These are phyloP conservation scores for Hansenula sp. DNA, from an alignment of 1,139 yeast species.

Conservation along the genomic window DNA sequence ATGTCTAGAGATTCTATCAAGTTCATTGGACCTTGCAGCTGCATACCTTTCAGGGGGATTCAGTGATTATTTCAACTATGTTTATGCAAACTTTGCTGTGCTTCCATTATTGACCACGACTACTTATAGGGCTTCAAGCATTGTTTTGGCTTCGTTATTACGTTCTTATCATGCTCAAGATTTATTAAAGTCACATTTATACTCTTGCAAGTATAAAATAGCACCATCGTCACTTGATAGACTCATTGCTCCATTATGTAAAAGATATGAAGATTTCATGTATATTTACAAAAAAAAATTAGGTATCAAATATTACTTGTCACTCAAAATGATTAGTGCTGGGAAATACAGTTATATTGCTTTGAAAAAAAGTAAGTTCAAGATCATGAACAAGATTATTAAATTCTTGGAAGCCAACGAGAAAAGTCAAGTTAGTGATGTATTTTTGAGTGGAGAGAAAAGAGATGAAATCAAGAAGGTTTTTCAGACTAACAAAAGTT, in stretches of 20 bases:
- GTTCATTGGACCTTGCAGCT: slow-evolving; percentile 7
- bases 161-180: slow-evolving; percentile 15
- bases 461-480: slow-evolving; percentile 11
- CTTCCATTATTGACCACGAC: slow-evolving; percentile 8
- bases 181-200: not conserved
- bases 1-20: not conserved
- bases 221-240: slow-evolving; percentile 1
- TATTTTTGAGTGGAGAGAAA: slow-evolving; percentile 2
- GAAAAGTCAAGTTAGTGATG: slow-evolving; percentile 1
- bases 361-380: slow-evolving; percentile 9
- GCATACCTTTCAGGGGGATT: slow-evolving; percentile 11
- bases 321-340: slow-evolving; percentile 8
- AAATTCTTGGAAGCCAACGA: slow-evolving; percentile 12
- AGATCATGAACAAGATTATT: slow-evolving; percentile 11
- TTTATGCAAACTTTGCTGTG: slow-evolving; percentile 9
- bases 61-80: slow-evolving; percentile 3
- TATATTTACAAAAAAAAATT: slow-evolving; percentile 6
- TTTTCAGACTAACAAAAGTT: slow-evolving; percentile 8
- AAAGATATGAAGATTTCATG: slow-evolving; percentile 5
- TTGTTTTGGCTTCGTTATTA: slow-evolving; percentile 3
- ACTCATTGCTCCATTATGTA: slow-evolving; percentile 1
- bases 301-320: slow-evolving; percentile 9
- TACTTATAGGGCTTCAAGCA: slow-evolving; percentile 5
- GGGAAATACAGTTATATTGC: slow-evolving; percentile 6
- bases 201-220: not conserved